Evolutionary conservation across 148 eudicot species (phyloP), one percentile per base, ranked within the genome.

Genomic region (Silene conica): DNA sequence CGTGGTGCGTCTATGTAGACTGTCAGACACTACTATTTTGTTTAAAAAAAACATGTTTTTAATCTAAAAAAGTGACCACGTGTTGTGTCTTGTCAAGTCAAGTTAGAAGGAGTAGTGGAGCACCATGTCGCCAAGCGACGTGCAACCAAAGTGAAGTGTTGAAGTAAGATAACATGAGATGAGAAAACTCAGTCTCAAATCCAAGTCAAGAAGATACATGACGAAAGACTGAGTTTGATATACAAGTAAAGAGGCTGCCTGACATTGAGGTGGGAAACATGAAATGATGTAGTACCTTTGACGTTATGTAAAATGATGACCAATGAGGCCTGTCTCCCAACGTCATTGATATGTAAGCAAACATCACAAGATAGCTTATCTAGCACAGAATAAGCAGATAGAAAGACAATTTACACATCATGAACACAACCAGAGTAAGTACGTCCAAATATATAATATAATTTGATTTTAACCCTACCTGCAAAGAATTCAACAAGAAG

Each of bases 281-380:
- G 18, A 46, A 48, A 31, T n/a, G 57, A 23, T 75, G 25, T 21
- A 73, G 70, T 81, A 85, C 88, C 88, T 87, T 87, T 72, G 88
- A 83, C 20, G 86, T 80, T 78, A 87, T 73, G 79, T 81, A 85
- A 77, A 87, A 80, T 15, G 83, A 73, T 18, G 90, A 81, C 67
- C 78, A 71, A 73, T 66, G 81, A 72, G 80, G 76, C 61, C 64
- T 70, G 73, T 87, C 88, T 62, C 90, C 90, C 78, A 87, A 77
- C 50, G 90, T 87, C 67, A 87, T 43, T 11, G 90, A 85, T 78
- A 87, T 83, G 75, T 87, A 87, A 80, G 84, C 88, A 74, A 87
- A 83, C 90, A 87, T 87, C 80, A 87, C 90, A 82, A 87, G 86
- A 80, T 85, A 87, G 85, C 90, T 87, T 81, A 85, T 80, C 90